Evolutionary conservation across 192 early-diverging fungal species (phyloP), one percentile per base, ranked within the genome.

Genomic region (Linnemannia exigua): DNA sequence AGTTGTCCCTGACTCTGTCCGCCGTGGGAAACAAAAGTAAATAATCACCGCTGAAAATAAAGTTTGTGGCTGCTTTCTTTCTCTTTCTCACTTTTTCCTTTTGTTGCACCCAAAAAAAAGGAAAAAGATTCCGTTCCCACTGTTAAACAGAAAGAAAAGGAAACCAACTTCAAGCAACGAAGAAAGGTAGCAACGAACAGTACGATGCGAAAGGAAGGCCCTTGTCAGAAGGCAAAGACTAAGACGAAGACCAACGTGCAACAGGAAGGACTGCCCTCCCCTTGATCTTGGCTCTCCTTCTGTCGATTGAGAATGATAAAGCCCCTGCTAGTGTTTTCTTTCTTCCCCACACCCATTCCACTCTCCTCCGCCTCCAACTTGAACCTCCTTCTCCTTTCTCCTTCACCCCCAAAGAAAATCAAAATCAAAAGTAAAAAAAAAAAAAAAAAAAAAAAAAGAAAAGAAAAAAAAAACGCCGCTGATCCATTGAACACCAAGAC

Each of bases 1-100:
- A 71, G n/a, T 48, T 0, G 28, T 20, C 15, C 2, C 22, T 25
- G 8, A 22, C 1, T 22, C 51, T 11, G 25, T 25, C 15, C 28
- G n/a, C 58, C 58, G 58, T 63, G 58, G 38, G 38, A 70, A 70
- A 70, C 68, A 16, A 61, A 54, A 14, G 25, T 6, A 72, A 15
- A 31, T 22, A 47, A 72, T 72, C 17, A n/a, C 70, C 28, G 58
- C 58, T 47, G 70, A 72, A 16, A 72, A 72, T 47, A 33, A 31
- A 47, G 70, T 70, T 36, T 70, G 28, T 37, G 36, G 36, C 15
- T 37, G 36, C 14, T n/a, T 70, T n/a, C 19, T 28, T 66, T 28
- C 19, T 66, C 25, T 66, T 66, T 66, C 58, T 61, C 17, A 2
- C 33, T 17, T 20, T 31, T 68, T 17, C 12, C 25, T n/a, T 61